A percentile compares a stretch with the other conserved stretches of the same genome.
These are phyloP conservation scores for Cladosporium oxysporum DNA, from an alignment of 2,329 filamentous ascomycete genomes.

Conservation along the genomic window DNA sequence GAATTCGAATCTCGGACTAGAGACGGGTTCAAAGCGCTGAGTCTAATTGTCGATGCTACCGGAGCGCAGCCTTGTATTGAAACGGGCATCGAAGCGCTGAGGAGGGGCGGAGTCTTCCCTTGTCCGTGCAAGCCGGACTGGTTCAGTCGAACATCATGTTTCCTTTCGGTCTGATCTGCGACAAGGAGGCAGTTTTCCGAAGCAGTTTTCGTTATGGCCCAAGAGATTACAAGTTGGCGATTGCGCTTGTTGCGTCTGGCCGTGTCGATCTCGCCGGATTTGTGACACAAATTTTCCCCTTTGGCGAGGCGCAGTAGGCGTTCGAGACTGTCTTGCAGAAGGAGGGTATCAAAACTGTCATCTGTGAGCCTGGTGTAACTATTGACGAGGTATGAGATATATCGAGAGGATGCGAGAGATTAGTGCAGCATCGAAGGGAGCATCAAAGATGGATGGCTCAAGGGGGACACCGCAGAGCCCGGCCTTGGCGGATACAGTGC, in stretches of 20 bases:
- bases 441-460: not conserved
- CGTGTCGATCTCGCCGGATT: conserved; percentile 73
- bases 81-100: conserved; percentile 67
- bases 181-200: conserved; percentile 80
- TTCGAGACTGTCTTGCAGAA: conserved; percentile 83
- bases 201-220: conserved; percentile 58
- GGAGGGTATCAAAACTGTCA: conserved; percentile 68
- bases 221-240: conserved; percentile 77
- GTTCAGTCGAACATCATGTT: conserved; percentile 81
- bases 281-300: conserved; percentile 72
- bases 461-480: not conserved
- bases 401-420: not conserved
- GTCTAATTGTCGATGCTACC: conserved; percentile 73
- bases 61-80: conserved; percentile 79
- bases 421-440: not conserved
- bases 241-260: conserved; percentile 71
- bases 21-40: too few relatives aligned
- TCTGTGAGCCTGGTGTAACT: conserved; percentile 39
- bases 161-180: conserved; percentile 84
- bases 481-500: not conserved
- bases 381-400: not conserved
- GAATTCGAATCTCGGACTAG: too few relatives aligned
- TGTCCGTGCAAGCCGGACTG: conserved; percentile 84
- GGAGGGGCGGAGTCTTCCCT: conserved; percentile 73
- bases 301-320: conserved; percentile 78